These are phyloP conservation scores for Cladophialophora immunda DNA, from an alignment of 2,329 filamentous ascomycete species.

Conservation along the genomic window DNA sequence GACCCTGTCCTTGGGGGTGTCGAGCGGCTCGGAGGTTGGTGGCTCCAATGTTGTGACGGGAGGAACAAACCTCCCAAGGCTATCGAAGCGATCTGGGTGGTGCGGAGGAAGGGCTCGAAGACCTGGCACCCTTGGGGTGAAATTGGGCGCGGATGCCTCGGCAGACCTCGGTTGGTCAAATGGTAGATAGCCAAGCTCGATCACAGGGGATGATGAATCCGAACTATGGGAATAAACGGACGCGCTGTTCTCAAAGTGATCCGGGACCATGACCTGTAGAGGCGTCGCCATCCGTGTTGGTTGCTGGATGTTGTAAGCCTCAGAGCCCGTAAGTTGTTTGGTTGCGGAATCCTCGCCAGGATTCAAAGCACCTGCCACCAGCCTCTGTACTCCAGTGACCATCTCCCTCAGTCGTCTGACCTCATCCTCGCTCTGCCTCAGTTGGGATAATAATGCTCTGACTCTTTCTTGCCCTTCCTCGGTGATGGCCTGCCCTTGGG, in stretches of 20 bases:
- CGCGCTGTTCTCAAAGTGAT: constrained; percentile 19
- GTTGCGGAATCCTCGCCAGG: neutral
- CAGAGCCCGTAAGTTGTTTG: neutral
- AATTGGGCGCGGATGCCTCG: constrained; percentile 5
- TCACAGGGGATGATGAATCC: constrained; percentile 22
- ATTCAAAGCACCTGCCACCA: constrained; percentile 21
- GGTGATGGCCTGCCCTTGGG: neutral
- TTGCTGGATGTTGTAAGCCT: neutral
- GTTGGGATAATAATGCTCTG: constrained; percentile 21
- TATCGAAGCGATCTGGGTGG: constrained; percentile 19
- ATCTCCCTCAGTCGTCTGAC: constrained; percentile 23
- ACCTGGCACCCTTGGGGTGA: constrained; percentile 1
- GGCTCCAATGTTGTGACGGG: neutral
- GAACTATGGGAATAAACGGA: constrained; percentile 26
- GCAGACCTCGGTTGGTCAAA: constrained; percentile 19
- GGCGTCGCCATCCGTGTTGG: neutral
- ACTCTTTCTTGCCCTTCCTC: constrained; percentile 18
- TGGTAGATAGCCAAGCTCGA: constrained; percentile 14
- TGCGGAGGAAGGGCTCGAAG: neutral
- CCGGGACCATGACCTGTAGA: neutral
- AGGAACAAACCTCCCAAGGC: constrained; percentile 15
- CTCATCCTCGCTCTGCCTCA: constrained; percentile 31
- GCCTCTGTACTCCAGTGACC: constrained; percentile 25
- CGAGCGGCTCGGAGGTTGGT: constrained; percentile 2
- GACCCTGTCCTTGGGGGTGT: neutral